These are phyloP conservation scores for Exophiala sp. DNA, from an alignment of 2,329 filamentous ascomycete genomes.

Conservation along the genomic window DNA sequence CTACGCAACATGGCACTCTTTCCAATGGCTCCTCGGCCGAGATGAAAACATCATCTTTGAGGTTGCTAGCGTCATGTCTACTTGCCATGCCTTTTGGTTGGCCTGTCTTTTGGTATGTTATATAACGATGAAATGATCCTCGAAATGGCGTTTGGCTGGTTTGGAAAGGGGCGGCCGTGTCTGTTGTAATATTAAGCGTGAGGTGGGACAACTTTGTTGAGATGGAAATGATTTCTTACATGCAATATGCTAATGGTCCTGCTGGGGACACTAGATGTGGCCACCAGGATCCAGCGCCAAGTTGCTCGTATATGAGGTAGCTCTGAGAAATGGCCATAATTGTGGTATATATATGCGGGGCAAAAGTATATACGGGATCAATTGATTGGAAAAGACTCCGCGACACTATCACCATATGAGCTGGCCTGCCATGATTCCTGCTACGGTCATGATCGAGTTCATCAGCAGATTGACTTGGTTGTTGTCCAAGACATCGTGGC, in stretches of 20 bases:
- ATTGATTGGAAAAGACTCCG: too few relatives aligned
- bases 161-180: conserved; percentile 4
- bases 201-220: conserved; percentile 1
- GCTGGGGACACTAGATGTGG: not conserved
- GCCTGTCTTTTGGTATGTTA: conserved; percentile 10
- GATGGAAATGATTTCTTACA: conserved; percentile 12
- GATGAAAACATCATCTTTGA: not conserved
- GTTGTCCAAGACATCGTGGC: conserved; percentile 75
- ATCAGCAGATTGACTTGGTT: conserved; percentile 94
- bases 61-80: conserved; percentile 7
- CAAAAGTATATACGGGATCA: too few relatives aligned
- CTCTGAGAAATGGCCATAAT: not conserved
- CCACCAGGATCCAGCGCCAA: too few relatives aligned
- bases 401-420: conserved; percentile 9
- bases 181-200: not conserved
- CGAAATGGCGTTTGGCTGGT: conserved; percentile 1
- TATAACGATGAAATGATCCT: not conserved
- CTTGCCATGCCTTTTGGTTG: conserved; percentile 2
- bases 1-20: conserved; percentile 5
- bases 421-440: conserved; percentile 59
- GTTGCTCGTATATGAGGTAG: too few relatives aligned
- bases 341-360: not conserved
- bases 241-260: conserved; percentile 3
- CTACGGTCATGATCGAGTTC: conserved; percentile 73
- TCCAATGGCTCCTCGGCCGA: not conserved